These are phyloP conservation scores for Boletus rufocinnamomeus DNA, from an alignment of 768 basidiomycete species.

Conservation along the genomic window DNA sequence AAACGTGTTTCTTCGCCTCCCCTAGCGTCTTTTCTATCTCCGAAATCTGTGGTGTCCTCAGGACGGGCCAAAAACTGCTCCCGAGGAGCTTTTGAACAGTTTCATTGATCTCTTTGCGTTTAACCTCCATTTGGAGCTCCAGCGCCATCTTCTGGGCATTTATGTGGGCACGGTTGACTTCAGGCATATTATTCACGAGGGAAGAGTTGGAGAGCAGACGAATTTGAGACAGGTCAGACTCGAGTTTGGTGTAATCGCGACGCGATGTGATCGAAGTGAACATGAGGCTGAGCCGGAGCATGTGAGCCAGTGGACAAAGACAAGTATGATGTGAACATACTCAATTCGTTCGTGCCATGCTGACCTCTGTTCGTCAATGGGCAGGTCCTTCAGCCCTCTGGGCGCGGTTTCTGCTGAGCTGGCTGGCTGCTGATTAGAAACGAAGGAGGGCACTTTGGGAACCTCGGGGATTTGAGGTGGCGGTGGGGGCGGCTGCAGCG, in stretches of 20 bases:
- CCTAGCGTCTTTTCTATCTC: conserved; percentile 27
- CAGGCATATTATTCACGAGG: conserved; percentile 26
- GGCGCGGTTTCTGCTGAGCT: neutral
- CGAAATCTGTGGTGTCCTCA: conserved; percentile 26
- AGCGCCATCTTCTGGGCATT: conserved; percentile 24
- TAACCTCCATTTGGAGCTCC: conserved; percentile 28
- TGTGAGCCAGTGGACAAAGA: conserved; percentile 1
- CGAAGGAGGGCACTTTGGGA: conserved; percentile 26
- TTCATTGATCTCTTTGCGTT: conserved; percentile 37
- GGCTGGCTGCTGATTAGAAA: conserved; percentile 12
- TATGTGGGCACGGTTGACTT: conserved; percentile 28
- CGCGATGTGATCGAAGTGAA: conserved; percentile 38
- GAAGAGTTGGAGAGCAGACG: conserved; percentile 28
- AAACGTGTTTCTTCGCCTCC: conserved; percentile 33
- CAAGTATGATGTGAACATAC: conserved; percentile 29
- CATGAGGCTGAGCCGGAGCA: conserved; percentile 34
- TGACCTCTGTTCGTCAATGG: conserved; percentile 39
- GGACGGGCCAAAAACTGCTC: conserved; percentile 43
- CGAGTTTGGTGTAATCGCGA: conserved; percentile 33
- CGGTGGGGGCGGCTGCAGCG: conserved; percentile 25
- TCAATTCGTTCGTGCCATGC: conserved; percentile 44
- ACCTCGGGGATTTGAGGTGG: conserved; percentile 16
- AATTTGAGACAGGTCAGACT: conserved; percentile 36
- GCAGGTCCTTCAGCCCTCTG: conserved; percentile 23
- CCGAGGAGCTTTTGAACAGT: conserved; percentile 34